A percentile compares a stretch with the other conserved stretches of the same genome.
Evolutionary conservation across 441 rosid genomes (phyloP).

Genomic region (Populus hybrid): DNA sequence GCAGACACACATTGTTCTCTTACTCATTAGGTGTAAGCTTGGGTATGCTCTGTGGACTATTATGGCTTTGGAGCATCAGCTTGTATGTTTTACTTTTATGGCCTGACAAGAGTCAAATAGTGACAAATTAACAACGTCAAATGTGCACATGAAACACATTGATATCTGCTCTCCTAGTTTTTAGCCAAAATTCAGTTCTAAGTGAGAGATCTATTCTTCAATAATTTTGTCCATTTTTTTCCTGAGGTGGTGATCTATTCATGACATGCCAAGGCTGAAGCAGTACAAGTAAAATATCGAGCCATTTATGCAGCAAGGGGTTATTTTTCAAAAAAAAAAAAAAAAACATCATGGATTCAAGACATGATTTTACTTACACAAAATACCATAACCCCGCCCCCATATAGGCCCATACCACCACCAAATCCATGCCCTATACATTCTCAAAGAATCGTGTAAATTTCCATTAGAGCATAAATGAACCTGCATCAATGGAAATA

Average conservation of each 20-base stretch:
- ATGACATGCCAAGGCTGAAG: not conserved
- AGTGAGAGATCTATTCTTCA: not conserved
- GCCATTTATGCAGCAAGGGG: not conserved
- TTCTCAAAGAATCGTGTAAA: not conserved
- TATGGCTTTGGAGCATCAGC: not conserved
- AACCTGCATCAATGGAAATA: not conserved
- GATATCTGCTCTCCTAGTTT: not conserved
- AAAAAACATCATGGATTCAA: not conserved
- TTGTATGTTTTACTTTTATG: not conserved
- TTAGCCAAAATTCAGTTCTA: not conserved
- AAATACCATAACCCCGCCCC: not conserved
- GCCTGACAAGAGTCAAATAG: not conserved
- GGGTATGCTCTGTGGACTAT: not conserved
- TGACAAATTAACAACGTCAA: not conserved
- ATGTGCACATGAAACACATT: not conserved
- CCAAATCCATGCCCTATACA: not conserved
- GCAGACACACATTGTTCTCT: not conserved
- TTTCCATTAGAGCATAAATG: not conserved
- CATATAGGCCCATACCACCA: not conserved
- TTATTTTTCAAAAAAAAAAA: not conserved
- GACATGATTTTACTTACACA: not conserved
- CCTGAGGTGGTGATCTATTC: not conserved
- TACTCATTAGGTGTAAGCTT: not conserved
- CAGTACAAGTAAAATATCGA: not conserved
- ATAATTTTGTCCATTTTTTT: not conserved